Base-by-base conservation (phyloP, 176 grass and related monocot species). In the Avena eriantha region DNA sequence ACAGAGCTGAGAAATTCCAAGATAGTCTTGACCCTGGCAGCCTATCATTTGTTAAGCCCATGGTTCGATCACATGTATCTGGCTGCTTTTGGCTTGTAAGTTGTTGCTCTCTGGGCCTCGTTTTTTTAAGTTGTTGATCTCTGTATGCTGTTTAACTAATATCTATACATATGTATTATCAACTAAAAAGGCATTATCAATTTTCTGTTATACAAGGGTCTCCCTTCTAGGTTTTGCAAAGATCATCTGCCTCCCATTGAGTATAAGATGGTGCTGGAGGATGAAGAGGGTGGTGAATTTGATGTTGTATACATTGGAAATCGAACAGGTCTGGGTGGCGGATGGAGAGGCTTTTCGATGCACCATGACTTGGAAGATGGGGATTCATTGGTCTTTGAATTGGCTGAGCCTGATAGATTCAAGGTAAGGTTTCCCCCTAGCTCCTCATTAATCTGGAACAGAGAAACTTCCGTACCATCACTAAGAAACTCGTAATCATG, bases 31-130 rank as follows among this genome's bases (percentile, higher is more conserved):
- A 90, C 26, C 48, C 76, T 29, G 83, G 57, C 67, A 94, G 89
- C 80, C 97, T 89, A 59, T 99, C 94, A 0, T 99, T 99, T 96
- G 90, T 99, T 54, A 99, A 99, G 84, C 59, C 82, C 15, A 96
- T 99, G 94, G 90, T 99, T 86, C 90, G 94, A 51, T 99, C 94
- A 41, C 94, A 96, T 69, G 94, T 99, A 1, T 99, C 94, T 31
- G 93, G 97, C 80, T 99, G 97, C 82, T 99, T 99, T 92, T 99
- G 97, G 94, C 94, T 99, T 69, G 97, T 99, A 93, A 96, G 46
- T 73, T 85, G 43, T 54, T 82, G 34, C 66, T 41, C 39, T 41
- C 39, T 41, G 39, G 39, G 39, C 7, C 39, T 41, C 39, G 5
- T 41, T 41, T 41, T 41, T 41, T 41, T 41, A 41, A 41, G 39